Evolutionary conservation across 352 stramenopile genomes (phyloP), one percentile per base, ranked within the genome.

Genomic region (Globisporangium megalacanthum): DNA sequence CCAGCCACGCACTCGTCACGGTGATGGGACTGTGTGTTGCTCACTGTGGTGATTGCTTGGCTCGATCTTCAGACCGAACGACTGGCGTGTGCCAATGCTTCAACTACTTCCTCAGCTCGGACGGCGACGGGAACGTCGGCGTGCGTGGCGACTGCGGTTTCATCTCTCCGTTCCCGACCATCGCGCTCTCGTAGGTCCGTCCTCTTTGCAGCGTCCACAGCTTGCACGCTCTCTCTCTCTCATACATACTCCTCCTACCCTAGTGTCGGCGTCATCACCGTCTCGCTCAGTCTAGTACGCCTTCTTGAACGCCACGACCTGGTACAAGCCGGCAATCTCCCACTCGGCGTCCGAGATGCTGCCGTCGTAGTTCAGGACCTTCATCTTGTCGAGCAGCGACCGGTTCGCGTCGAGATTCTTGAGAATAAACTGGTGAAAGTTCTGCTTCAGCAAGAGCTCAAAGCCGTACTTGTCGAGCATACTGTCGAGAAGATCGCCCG

Each of bases 71-170:
- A 91, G 77, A 95, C 58, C 78, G 83, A 46, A 52, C 65, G 11
- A 86, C 61, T 0, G 85, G 83, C 11, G 54, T 76, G 37, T 94
- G 85, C 62, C 62, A 67, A 45, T 94, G 85, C 68, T 94, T 80
- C 64, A 61, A 75, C 49, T 83, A 83, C 55, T 94, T 88, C 67
- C 60, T 84, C 42, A 87, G 73, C 64, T 92, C 79, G 5, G 77
- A 94, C 42, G 83, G 85, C 31, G 68, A 71, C 52, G 90, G 86
- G 15, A 83, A 79, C 37, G 59, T 79, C 29, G 92, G 91, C 15
- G 77, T 73, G 35, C 78, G 90, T 19, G 94, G 92, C 42, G 93
- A 98, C 68, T 98, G 94, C 67, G 90, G 93, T 11, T 96, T 94
- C 64, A 65, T 85, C 14, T 79, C 83, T 10, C 78, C 79, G 11